These are phyloP conservation scores for Arachnomyces sp. DNA, from an alignment of 2,329 filamentous ascomycete species.

Conservation along the genomic window DNA sequence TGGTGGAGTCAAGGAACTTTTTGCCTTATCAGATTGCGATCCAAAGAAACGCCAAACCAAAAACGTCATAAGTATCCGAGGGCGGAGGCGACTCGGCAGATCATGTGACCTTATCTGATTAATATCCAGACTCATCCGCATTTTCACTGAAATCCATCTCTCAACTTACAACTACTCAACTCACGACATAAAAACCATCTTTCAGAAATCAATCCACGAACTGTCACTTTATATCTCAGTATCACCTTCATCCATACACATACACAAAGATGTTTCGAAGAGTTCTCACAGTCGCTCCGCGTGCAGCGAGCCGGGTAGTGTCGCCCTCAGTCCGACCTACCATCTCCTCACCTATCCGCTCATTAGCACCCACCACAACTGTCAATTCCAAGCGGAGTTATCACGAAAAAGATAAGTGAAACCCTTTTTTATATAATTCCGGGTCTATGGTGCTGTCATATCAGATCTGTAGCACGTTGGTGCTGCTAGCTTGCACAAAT, in stretches of 20 bases:
- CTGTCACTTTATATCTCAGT: too few species aligned
- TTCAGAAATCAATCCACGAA: too few species aligned
- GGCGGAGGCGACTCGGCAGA: too few species aligned
- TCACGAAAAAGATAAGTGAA: slow-evolving; percentile 58
- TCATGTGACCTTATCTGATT: too few species aligned
- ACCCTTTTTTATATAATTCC: slow-evolving; percentile 13
- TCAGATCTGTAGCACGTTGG: neutral
- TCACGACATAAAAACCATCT: too few species aligned
- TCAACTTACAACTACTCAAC: too few species aligned
- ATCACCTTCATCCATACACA: neutral
- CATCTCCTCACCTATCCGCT: slow-evolving; percentile 37
- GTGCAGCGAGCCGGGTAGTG: slow-evolving; percentile 44
- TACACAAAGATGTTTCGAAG: slow-evolving; percentile 47
- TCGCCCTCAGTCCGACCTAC: slow-evolving; percentile 43
- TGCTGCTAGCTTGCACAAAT: slow-evolving; percentile 1
- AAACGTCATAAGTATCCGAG: too few species aligned
- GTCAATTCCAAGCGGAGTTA: slow-evolving; percentile 44
- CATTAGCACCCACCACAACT: slow-evolving; percentile 34
- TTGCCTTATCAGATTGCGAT: too few species aligned
- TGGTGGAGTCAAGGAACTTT: too few species aligned
- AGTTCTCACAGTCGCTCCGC: slow-evolving; percentile 47
- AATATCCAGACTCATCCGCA: too few species aligned
- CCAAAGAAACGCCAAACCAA: too few species aligned
- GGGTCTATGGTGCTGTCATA: neutral
- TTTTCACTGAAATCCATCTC: too few species aligned